Evolutionary conservation across 345 rosid genomes (phyloP).

Genomic region (Brassica incana): DNA sequence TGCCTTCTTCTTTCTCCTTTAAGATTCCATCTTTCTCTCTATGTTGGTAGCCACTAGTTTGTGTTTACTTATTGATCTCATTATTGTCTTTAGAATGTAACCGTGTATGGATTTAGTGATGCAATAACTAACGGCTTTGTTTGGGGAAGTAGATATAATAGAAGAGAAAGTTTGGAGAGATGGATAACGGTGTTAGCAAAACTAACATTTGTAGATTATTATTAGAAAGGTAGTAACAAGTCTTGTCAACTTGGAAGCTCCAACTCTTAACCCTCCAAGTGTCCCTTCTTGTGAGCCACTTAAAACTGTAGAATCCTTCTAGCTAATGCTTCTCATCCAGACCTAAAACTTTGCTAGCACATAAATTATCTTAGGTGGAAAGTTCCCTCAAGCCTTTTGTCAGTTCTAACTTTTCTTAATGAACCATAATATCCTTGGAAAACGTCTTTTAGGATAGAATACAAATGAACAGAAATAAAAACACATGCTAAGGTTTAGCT

Average conservation of each 20-base stretch:
- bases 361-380: not conserved
- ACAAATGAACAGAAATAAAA: not conserved
- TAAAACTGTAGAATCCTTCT: not conserved
- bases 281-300: not conserved
- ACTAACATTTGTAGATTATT: not conserved
- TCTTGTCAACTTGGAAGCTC: not conserved
- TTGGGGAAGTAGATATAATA: not conserved
- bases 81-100: slow-evolving; percentile 25
- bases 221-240: not conserved
- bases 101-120: slow-evolving; percentile 18
- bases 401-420: not conserved
- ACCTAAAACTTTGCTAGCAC: not conserved
- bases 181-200: not conserved
- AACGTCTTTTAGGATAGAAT: not conserved
- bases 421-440: not conserved
- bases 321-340: not conserved
- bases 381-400: not conserved
- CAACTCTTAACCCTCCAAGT: not conserved
- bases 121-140: slow-evolving; percentile 27
- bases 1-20: slow-evolving; percentile 70
- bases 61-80: not conserved
- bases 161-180: not conserved
- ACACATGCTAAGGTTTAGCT: not conserved
- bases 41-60: slow-evolving; percentile 58
- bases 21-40: slow-evolving; percentile 72